These are phyloP conservation scores for Coniosporium apollinis DNA, from an alignment of 495 filamentous ascomycete species.

Conservation along the genomic window DNA sequence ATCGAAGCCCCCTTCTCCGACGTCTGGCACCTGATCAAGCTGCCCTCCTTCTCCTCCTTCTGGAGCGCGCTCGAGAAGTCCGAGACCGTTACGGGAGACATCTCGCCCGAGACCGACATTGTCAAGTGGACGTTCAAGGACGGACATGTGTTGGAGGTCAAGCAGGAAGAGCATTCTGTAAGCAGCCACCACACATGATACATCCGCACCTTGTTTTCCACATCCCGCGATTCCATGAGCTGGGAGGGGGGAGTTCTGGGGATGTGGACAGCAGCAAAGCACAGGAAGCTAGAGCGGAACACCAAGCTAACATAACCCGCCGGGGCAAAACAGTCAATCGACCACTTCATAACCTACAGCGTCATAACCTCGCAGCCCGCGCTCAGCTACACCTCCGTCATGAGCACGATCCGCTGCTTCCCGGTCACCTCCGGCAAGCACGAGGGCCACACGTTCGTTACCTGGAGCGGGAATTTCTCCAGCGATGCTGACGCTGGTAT, in stretches of 20 bases:
- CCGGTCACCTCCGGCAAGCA: slow-evolving; percentile 40
- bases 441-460: slow-evolving; percentile 42
- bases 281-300: no score
- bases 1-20: slow-evolving; percentile 42
- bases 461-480: slow-evolving; percentile 48
- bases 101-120: slow-evolving; percentile 42
- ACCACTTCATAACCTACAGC: slow-evolving; percentile 54
- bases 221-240: no score
- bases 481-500: slow-evolving; percentile 51
- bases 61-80: slow-evolving; percentile 38
- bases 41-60: slow-evolving; percentile 41
- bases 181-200: slow-evolving; percentile 6
- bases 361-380: slow-evolving; percentile 44
- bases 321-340: slow-evolving; percentile 45
- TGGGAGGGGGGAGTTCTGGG: background rate
- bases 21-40: slow-evolving; percentile 55
- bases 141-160: slow-evolving; percentile 44
- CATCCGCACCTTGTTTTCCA: no score
- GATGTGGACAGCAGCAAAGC: background rate
- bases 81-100: slow-evolving; percentile 36
- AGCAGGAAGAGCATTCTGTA: slow-evolving; percentile 56
- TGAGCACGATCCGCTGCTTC: slow-evolving; percentile 45
- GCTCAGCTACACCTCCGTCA: slow-evolving; percentile 41
- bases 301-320: no score
- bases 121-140: slow-evolving; percentile 49